Base-by-base conservation (phyloP, 345 rosid genomes). In the Syzygium aqueum region DNA sequence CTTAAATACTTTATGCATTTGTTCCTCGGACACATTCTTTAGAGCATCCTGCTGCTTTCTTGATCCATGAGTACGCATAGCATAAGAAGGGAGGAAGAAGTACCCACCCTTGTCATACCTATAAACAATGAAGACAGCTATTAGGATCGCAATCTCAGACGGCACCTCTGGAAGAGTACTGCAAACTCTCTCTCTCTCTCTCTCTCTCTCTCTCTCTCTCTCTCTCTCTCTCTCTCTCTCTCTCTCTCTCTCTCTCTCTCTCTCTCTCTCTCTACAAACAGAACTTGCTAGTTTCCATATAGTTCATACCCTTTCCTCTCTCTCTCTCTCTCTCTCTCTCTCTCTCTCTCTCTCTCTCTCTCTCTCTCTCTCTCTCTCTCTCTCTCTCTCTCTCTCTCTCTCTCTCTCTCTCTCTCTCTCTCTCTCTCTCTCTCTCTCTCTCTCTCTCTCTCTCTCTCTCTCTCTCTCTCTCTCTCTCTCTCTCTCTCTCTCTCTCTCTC, bases 51-150 rank as follows among this genome's bases (percentile, higher is more conserved):
- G 96, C 90, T 94, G 98, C 89, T 93, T 94, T 88, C 92, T 95
- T 54, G 98, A 94, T 89, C 99, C 99, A 91, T 98, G 99, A 77
- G 96, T 98, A 78, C 99, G 97, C 99, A 98, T 98, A 85, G 93
- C 92, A 88, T 94, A 94, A 46, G 99, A 98, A 88, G 99, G 99
- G 85, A 98, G 94, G 90, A 95, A 96, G 88, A 96, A 92, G 92
- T 98, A 94, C 83, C 95, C 99, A 87, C 99, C 99, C 83, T 94
- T 95, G 93, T 96, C 95, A 87, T 95, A 96, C 90, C 99, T 98
- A 90, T 87, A 89, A 87, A 84, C 86, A 49, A 57, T 22, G 83
- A 80, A 84, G 23, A 37, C 84, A 86, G 40, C 67, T 63, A 51
- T 73, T 19, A 73, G 49, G 82, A 37, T 33, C 5, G 27, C 82